These are phyloP conservation scores for Raffaelea albimanens DNA, from an alignment of 2,329 filamentous ascomycete genomes.

Conservation along the genomic window DNA sequence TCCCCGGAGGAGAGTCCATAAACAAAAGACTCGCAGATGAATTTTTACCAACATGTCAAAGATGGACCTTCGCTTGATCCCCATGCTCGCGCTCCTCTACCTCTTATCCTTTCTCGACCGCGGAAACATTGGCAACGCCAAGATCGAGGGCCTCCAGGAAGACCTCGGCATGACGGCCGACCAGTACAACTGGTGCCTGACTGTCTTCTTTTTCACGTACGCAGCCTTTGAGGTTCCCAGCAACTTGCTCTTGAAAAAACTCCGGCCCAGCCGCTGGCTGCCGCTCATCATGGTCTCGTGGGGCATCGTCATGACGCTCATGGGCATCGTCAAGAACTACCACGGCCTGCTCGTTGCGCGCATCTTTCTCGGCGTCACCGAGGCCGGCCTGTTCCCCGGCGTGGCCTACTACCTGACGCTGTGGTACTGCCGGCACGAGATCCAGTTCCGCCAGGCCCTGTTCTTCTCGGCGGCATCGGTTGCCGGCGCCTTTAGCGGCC, in stretches of 20 bases:
- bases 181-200: constrained; percentile 49
- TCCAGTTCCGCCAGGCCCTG: constrained; percentile 9
- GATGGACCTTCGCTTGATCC: constrained; percentile 44
- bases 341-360: constrained; percentile 36
- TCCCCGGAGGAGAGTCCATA: no score
- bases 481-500: constrained; percentile 10
- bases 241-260: constrained; percentile 55
- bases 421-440: constrained; percentile 12
- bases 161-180: constrained; percentile 37
- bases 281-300: constrained; percentile 57
- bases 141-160: constrained; percentile 39
- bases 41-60: no score
- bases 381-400: constrained; percentile 21
- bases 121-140: constrained; percentile 49
- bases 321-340: constrained; percentile 42
- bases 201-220: constrained; percentile 51
- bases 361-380: constrained; percentile 54
- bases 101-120: constrained; percentile 22
- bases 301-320: constrained; percentile 45
- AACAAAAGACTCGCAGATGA: no score
- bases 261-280: constrained; percentile 53
- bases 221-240: constrained; percentile 54
- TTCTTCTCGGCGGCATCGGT: constrained; percentile 10
- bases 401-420: constrained; percentile 5
- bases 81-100: constrained; percentile 58